Base-by-base conservation (phyloP, 1,139 yeast species). In the Debaryomyces psychrophilus region DNA sequence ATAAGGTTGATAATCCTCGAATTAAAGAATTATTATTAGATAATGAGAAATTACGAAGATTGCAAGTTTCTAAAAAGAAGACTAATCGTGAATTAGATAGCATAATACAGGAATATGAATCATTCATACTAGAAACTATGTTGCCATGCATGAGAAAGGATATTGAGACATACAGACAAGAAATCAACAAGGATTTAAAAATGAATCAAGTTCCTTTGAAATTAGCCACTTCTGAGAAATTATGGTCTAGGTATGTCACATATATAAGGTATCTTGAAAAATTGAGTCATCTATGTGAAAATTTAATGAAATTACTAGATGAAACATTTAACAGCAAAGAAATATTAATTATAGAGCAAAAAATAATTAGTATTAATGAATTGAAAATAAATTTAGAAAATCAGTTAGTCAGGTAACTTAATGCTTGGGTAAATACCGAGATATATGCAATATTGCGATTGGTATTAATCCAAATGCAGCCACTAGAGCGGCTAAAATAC, bases 141-240 rank as follows among this genome's bases (percentile, higher is more conserved):
- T 43, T 71, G 6, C 78, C 77, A 0, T 48, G 52, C 9, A 54
- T 73, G 22, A 49, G 73, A 8, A 39, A 45, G 12, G 68, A 65
- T 49, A 48, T 63, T 44, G 50, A 45, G 14, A 43, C 27, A 8
- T 47, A 53, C 25, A 38, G 42, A 36, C 9, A 39, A 25, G 43
- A 46, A 14, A 47, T 44, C 18, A 44, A 43, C 18, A 25, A 50
- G 27, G 48, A 50, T 17, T 43, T 51, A n/a, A 50, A 54, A 45
- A 43, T 42, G 18, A 46, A 54, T 15, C 55, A 55, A 41, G 34
- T 58, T 22, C 50, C 55, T 2, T 50, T 43, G 18, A 56, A 58
- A 46, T 36, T 54, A 8, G 41, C 44, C 9, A 38, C 50, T 11
- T 43, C 50, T 28, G 29, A 36, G 3, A 39, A 45, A 33, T 25